These are phyloP conservation scores for Cardamine resedifolia DNA, from an alignment of 345 rosid genomes.

Conservation along the genomic window DNA sequence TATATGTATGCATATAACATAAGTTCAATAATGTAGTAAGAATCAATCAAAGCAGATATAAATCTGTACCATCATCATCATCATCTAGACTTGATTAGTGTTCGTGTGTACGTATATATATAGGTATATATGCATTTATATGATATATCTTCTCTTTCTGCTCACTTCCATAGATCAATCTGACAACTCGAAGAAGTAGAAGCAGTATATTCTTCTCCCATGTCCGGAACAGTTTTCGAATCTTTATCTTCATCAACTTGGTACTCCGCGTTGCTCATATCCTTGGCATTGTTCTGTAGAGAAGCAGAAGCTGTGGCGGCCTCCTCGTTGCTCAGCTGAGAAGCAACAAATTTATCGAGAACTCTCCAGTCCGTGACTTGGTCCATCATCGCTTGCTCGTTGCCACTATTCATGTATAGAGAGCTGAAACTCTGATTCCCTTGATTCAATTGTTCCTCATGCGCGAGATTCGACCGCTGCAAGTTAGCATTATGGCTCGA, in stretches of 20 bases:
- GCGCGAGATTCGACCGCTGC: conserved; percentile 58
- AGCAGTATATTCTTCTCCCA: conserved; percentile 57
- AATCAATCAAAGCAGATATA: conserved; percentile 42
- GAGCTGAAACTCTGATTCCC: conserved; percentile 53
- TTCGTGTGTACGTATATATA: conserved; percentile 31
- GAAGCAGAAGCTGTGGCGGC: conserved; percentile 40
- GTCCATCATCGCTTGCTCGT: conserved; percentile 61
- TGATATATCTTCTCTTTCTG: conserved; percentile 33
- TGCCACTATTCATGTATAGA: conserved; percentile 40
- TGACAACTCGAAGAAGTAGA: conserved; percentile 72
- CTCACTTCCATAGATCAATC: conserved; percentile 89
- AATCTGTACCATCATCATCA: conserved; percentile 49
- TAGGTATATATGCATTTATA: conserved; percentile 31
- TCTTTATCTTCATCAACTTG: conserved; percentile 48
- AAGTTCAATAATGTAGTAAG: conserved; percentile 42
- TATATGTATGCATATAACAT: conserved; percentile 34
- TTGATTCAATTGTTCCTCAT: conserved; percentile 58
- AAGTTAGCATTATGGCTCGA: conserved; percentile 45
- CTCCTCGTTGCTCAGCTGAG: conserved; percentile 88
- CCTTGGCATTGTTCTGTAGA: conserved; percentile 30
- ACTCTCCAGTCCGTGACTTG: conserved; percentile 95
- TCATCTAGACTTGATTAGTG: conserved; percentile 35
- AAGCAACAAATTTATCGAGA: conserved; percentile 94
- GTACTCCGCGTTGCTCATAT: conserved; percentile 36
- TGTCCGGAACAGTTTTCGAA: conserved; percentile 48